These are phyloP conservation scores for Boletus sp. DNA, from an alignment of 768 basidiomycete species.

Conservation along the genomic window DNA sequence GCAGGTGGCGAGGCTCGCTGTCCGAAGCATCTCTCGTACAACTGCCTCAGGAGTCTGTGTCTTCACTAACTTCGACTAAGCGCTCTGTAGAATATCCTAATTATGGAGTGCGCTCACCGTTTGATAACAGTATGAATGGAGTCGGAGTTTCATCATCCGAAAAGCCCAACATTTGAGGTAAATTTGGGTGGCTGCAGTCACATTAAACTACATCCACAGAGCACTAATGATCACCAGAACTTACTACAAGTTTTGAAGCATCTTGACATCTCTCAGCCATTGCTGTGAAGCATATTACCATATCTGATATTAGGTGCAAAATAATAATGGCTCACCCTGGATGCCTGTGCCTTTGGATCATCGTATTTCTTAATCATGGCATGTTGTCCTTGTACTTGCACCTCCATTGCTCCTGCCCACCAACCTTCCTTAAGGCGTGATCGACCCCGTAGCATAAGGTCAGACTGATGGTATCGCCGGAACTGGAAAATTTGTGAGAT, in stretches of 20 bases:
- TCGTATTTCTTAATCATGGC: slow-evolving; percentile 47
- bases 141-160: slow-evolving; percentile 44
- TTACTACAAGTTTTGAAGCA: slow-evolving; percentile 50
- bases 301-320: neutral
- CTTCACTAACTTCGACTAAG: slow-evolving; percentile 34
- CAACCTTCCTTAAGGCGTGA: slow-evolving; percentile 42
- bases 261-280: slow-evolving; percentile 51
- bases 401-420: slow-evolving; percentile 46
- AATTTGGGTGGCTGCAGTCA: slow-evolving; percentile 45
- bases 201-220: neutral
- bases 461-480: slow-evolving; percentile 49
- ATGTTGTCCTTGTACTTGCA: slow-evolving; percentile 39
- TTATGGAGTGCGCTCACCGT: slow-evolving; percentile 30
- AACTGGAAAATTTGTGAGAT: slow-evolving; percentile 36
- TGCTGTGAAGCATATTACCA: slow-evolving; percentile 27
- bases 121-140: slow-evolving; percentile 52
- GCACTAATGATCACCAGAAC: slow-evolving; percentile 10
- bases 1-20: slow-evolving; percentile 38
- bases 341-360: slow-evolving; percentile 30
- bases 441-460: slow-evolving; percentile 39
- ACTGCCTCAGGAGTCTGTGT: slow-evolving; percentile 42
- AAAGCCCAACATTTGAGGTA: slow-evolving; percentile 54
- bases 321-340: slow-evolving; percentile 26
- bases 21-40: slow-evolving; percentile 36
- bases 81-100: neutral